Percentiles rank a stretch among this genome's conserved stretches.
phyloP scores from a whole-genome alignment of 192 early-diverging fungal genomes.

The Piromyces sp. region DNA sequence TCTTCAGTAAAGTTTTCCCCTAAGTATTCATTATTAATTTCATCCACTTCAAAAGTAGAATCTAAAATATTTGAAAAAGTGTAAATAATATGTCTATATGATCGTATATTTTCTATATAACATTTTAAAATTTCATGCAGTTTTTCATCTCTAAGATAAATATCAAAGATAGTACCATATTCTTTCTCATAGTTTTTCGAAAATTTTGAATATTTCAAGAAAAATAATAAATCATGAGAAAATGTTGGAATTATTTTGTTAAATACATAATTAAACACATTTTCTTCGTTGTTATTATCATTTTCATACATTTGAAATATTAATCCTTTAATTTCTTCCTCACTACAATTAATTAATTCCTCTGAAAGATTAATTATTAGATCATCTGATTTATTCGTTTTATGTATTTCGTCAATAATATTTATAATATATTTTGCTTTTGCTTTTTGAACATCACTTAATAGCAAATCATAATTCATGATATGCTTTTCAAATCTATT shows the following conservation, averaged over 20 bases:
- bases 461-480: neutral
- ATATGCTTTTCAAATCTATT: neutral
- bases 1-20: no score
- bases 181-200: neutral
- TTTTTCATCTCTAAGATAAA: neutral
- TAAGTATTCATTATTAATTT: neutral
- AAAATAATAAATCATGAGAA: neutral
- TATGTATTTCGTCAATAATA: no score
- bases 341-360: neutral
- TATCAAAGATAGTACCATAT: neutral
- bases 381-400: no score
- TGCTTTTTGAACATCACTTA: no score
- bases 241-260: neutral
- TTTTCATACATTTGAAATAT: neutral
- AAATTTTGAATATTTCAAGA: neutral
- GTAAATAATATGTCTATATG: neutral
- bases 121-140: neutral
- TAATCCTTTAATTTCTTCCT: neutral
- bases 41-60: neutral
- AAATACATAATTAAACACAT: no score
- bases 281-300: no score
- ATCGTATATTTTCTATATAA: neutral
- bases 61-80: neutral
- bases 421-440: neutral
- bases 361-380: neutral